Base-by-base conservation (phyloP, 306 rosid species). In the Citrullus mucosospermus region DNA sequence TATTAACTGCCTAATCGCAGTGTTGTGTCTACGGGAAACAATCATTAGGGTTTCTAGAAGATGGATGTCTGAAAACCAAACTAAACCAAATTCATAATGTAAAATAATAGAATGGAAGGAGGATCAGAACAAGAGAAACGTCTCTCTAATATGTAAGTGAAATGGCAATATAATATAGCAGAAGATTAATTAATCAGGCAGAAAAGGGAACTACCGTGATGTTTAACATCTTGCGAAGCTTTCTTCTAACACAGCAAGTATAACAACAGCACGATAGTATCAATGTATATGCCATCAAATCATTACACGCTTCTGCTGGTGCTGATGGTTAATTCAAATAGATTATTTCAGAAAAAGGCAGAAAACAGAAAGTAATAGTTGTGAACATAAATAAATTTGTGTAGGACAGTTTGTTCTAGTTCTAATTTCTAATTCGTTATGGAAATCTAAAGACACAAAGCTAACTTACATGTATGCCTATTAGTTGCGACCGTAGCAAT, bases 191-290 rank as follows among this genome's bases (percentile, higher is more conserved):
- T 32, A 65, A 69, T 43, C 61, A 76, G n/a, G 38, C 72, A 46
- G 44, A 82, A 71, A 81, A 65, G 78, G 73, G 53, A 80, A 83
- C 77, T 90, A 96, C 98, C 85, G 96, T 85, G 85, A 96, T 96
- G 88, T 92, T 96, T 86, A 90, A 75, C 82, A 76, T 89, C 84
- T 88, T 92, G 77, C 99, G 96, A 72, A 96, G 98, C 81, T 92
- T 92, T 84, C 99, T 92, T 86, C 99, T 89, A 50, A 91, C 70
- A 65, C 96, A 90, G 85, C 99, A 91, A 16, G 99, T 96, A 71
- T 96, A 92, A 87, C 99, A 96, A 86, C 98, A 96, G 81, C 98
- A 96, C 15, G 98, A 92, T 84, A 92, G 71, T 61, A 96, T 78
- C 84, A 96, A 84, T 0, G 99, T 87, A 89, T 96, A 96, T 28